Evolutionary conservation across 2,329 filamentous ascomycete species (phyloP).

Genomic region (Colletotrichum destructivum): DNA sequence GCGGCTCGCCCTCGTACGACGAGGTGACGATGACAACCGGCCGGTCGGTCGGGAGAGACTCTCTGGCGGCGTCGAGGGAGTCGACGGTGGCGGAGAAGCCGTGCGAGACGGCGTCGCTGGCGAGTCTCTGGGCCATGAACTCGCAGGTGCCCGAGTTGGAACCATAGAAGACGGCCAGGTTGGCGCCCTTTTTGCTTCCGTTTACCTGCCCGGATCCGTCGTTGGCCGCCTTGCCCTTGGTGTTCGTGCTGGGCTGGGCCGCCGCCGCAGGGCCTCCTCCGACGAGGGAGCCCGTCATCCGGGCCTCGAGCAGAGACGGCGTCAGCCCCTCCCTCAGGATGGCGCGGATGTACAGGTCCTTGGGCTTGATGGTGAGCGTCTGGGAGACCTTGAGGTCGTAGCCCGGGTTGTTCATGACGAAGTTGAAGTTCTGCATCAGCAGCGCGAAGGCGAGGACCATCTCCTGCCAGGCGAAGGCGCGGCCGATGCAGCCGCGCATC

Average conservation of each 20-base stretch:
- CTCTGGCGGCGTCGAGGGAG: constrained; percentile 71
- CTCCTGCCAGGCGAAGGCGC: constrained; percentile 70
- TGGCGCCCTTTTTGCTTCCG: constrained; percentile 46
- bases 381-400: constrained; percentile 68
- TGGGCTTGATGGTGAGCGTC: constrained; percentile 73
- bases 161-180: constrained; percentile 76
- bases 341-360: constrained; percentile 72
- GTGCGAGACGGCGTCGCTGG: constrained; percentile 66
- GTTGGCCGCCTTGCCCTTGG: not conserved
- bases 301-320: constrained; percentile 60
- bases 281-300: constrained; percentile 54
- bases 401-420: constrained; percentile 70
- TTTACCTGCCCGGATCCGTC: not conserved
- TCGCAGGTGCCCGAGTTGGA: constrained; percentile 82
- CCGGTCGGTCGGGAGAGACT: constrained; percentile 68
- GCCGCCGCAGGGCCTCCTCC: constrained; percentile 31
- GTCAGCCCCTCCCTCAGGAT: constrained; percentile 61
- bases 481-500: constrained; percentile 66
- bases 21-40: constrained; percentile 76
- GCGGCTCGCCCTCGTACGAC: constrained; percentile 79
- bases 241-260: constrained; percentile 7
- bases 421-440: constrained; percentile 78
- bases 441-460: constrained; percentile 63
- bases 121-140: constrained; percentile 73
- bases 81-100: constrained; percentile 69